Percentiles rank a stretch among this genome's conserved stretches.
These are phyloP conservation scores for Penicillium psychrosexuale DNA, from an alignment of 2,329 filamentous ascomycete genomes.

Conservation along the genomic window DNA sequence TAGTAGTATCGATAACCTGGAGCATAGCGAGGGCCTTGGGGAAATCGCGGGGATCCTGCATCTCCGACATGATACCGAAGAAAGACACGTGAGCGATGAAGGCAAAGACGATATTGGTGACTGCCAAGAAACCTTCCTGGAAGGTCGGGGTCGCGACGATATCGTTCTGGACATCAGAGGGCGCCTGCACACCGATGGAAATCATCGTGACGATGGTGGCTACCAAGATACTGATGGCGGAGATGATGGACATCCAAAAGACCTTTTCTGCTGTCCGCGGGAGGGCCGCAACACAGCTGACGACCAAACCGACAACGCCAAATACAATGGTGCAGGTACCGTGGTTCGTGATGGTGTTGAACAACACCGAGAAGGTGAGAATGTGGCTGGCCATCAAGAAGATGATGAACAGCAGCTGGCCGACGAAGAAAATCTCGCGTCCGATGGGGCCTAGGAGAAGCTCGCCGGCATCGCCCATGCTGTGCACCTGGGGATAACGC, in stretches of 20 bases:
- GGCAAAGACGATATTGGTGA: slow-evolving; percentile 66
- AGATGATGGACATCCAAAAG: slow-evolving; percentile 58
- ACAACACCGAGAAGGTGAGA: slow-evolving; percentile 64
- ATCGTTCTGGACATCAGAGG: slow-evolving; percentile 35
- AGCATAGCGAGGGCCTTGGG: slow-evolving; percentile 60
- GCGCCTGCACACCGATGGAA: slow-evolving; percentile 54
- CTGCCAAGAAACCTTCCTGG: slow-evolving; percentile 36
- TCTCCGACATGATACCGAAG: slow-evolving; percentile 63
- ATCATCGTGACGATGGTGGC: slow-evolving; percentile 65
- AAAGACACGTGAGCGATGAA: slow-evolving; percentile 64
- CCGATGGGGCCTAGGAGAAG: slow-evolving; percentile 59
- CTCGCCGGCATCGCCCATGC: slow-evolving; percentile 64
- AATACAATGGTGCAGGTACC: slow-evolving; percentile 61
- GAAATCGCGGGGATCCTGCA: slow-evolving; percentile 58
- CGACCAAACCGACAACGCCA: slow-evolving; percentile 53
- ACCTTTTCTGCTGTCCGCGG: slow-evolving; percentile 61
- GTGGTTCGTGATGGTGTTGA: slow-evolving; percentile 60
- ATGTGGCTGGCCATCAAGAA: slow-evolving; percentile 68
- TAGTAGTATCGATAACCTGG: slow-evolving; percentile 55
- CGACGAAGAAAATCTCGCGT: slow-evolving; percentile 59
- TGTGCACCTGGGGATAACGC: slow-evolving; percentile 55
- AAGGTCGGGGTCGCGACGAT: slow-evolving; percentile 49
- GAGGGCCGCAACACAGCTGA: slow-evolving; percentile 57
- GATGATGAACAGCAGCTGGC: slow-evolving; percentile 60
- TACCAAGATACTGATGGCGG: slow-evolving; percentile 59